Evolutionary conservation across 2,329 filamentous ascomycete species (phyloP).

Genomic region (Alternaria sp.): DNA sequence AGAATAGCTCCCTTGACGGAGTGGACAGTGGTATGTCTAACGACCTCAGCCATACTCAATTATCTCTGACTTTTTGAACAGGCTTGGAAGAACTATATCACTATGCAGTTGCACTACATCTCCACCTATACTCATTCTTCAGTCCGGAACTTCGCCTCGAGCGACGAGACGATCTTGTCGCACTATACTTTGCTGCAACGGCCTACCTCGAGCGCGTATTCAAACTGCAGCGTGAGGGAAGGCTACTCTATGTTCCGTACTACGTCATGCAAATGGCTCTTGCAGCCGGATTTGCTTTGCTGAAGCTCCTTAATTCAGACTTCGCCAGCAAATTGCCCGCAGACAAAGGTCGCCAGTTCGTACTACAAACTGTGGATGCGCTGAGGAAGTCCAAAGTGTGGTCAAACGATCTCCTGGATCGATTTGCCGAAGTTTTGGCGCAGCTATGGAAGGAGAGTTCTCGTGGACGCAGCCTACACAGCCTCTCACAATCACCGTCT

Average conservation of each 20-base stretch:
- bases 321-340: constrained; percentile 71
- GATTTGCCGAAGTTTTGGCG: constrained; percentile 83
- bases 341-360: constrained; percentile 72
- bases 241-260: constrained; percentile 73
- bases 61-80: constrained; percentile 46
- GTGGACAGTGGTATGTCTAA: constrained; percentile 42
- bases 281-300: constrained; percentile 78
- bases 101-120: constrained; percentile 76
- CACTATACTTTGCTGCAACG: constrained; percentile 76
- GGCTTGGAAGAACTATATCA: constrained; percentile 69
- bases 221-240: constrained; percentile 63
- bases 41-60: neutral
- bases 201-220: constrained; percentile 70
- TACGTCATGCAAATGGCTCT: constrained; percentile 88
- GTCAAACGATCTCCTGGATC: constrained; percentile 80
- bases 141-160: constrained; percentile 74
- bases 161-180: constrained; percentile 71
- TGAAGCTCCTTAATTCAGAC: constrained; percentile 79
- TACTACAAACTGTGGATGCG: constrained; percentile 74
- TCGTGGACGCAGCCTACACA: constrained; percentile 48
- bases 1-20: constrained; percentile 39
- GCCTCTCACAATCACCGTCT: constrained; percentile 50
- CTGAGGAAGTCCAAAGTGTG: constrained; percentile 78
- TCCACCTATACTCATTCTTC: constrained; percentile 82
- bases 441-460: constrained; percentile 78